Percentiles rank a stretch among this genome's conserved stretches.
Conservation (phyloP, 129 eudicot genomes). For the Scalesia atractyloides region DNA sequence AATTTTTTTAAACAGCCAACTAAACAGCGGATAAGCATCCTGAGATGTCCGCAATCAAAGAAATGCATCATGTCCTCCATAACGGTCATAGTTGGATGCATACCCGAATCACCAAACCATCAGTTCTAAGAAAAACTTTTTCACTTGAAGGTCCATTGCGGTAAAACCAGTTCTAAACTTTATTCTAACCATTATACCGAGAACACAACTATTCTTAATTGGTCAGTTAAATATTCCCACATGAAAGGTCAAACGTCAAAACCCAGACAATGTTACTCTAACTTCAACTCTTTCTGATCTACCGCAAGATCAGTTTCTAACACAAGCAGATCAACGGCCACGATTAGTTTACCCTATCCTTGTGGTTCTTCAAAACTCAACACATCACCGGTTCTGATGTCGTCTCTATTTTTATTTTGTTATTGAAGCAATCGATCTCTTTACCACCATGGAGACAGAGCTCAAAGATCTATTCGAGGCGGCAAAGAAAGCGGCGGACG, state of each 20-base stretch:
- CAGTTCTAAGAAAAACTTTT: too few species aligned
- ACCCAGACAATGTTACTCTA: conserved; percentile 1
- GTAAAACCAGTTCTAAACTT: too few species aligned
- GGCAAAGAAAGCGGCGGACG: conserved; percentile 86
- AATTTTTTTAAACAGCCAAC: too few species aligned
- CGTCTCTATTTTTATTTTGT: conserved; percentile 13
- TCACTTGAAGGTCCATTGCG: too few species aligned
- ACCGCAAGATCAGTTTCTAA: conserved; percentile 32
- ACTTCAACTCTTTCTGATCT: conserved; percentile 1
- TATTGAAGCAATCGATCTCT: conserved; percentile 25
- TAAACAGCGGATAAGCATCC: too few species aligned
- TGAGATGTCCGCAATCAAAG: too few species aligned
- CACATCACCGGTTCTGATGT: conserved; percentile 6
- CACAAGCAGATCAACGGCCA: conserved; percentile 25
- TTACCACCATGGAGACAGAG: conserved; percentile 67
- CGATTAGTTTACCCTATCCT: neutral
- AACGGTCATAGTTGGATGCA: too few species aligned
- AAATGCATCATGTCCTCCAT: too few species aligned
- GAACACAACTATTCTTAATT: too few species aligned
- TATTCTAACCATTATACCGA: too few species aligned
- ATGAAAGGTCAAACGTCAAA: conserved; percentile 18
- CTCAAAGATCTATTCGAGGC: conserved; percentile 72
- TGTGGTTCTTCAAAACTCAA: conserved; percentile 6
- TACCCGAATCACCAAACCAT: too few species aligned
- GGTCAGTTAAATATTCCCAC: neutral